Base-by-base conservation (phyloP, 2,329 filamentous ascomycete species). In the Sclerotinia trifoliorum region DNA sequence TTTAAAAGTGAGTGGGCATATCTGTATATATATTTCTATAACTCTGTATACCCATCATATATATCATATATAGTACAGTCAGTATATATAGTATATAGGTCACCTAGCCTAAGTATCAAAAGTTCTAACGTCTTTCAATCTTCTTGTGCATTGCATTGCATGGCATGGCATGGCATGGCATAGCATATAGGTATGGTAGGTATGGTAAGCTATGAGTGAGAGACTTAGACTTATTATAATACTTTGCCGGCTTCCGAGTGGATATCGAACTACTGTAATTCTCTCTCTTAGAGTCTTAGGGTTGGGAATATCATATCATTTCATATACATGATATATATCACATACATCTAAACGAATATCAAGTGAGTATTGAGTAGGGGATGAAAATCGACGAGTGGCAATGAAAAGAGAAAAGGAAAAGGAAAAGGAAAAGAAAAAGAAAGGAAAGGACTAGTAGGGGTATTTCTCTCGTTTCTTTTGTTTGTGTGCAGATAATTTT, bases 41-140 rank as follows among this genome's bases (percentile, higher is more conserved):
- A 32, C 32, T 32, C 32, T 3, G 32, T 6, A 32, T 5, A 32
- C 32, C 52, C 32, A n/a, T n/a, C 42, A n/a, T 48, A 61, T 8
- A 46, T 58, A 13, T 26, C 46, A 63, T n/a, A 72, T 46, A 68
- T 64, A n/a, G n/a, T n/a, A n/a, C n/a, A n/a, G n/a, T n/a, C n/a
- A n/a, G n/a, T n/a, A n/a, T n/a, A n/a, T n/a, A n/a, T n/a, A n/a
- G n/a, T n/a, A n/a, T n/a, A n/a, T n/a, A n/a, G n/a, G n/a, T n/a
- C n/a, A n/a, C n/a, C n/a, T n/a, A n/a, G n/a, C n/a, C n/a, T n/a
- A n/a, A 32, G 5, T 3, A 32, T 48, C 10, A 1, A 39, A 39
- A 39, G 35, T 39, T 42, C 52, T 69, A 73, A 73, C 70, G 70
- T 73, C 70, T 71, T 42, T 68, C 65, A 69, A 69, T 68, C 70